Conservation (phyloP, 139 green algal genomes). For the Ettlia oleoabundans region DNA sequence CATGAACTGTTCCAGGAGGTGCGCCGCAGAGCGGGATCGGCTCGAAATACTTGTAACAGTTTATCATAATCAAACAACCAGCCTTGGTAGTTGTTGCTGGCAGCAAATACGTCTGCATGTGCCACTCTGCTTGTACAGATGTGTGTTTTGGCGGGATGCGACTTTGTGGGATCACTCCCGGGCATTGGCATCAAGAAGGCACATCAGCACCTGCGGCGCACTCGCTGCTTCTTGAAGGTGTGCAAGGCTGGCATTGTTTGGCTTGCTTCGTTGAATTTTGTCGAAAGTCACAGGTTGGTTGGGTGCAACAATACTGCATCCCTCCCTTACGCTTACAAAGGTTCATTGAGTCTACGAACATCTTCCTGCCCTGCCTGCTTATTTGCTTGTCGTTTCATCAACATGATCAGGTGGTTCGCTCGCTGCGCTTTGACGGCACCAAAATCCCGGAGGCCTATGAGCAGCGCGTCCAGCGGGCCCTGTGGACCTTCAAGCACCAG, state of each 20-base stretch:
- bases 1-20: constrained; percentile 90
- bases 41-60: not conserved
- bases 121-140: constrained; percentile 63
- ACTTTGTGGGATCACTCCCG: constrained; percentile 87
- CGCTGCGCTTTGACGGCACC: constrained; percentile 81
- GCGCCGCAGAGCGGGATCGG: too few species aligned
- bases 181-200: constrained; percentile 94
- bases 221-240: constrained; percentile 76
- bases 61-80: not conserved
- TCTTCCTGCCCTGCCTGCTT: too few species aligned
- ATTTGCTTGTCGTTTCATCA: not conserved
- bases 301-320: too few species aligned
- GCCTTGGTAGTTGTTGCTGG: not conserved
- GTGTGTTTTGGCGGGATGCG: constrained; percentile 96
- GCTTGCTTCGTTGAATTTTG: not conserved
- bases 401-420: constrained; percentile 18
- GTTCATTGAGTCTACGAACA: too few species aligned
- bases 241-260: not conserved
- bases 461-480: constrained; percentile 78
- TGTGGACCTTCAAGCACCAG: constrained; percentile 88
- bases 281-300: too few species aligned
- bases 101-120: not conserved
- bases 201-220: constrained; percentile 76
- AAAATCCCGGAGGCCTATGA: constrained; percentile 84
- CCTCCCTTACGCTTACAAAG: too few species aligned